A percentile compares a stretch with the other conserved stretches of the same genome.
phyloP scores from a whole-genome alignment of 2,329 filamentous ascomycete genomes.

The Grosmannia penicillata region DNA sequence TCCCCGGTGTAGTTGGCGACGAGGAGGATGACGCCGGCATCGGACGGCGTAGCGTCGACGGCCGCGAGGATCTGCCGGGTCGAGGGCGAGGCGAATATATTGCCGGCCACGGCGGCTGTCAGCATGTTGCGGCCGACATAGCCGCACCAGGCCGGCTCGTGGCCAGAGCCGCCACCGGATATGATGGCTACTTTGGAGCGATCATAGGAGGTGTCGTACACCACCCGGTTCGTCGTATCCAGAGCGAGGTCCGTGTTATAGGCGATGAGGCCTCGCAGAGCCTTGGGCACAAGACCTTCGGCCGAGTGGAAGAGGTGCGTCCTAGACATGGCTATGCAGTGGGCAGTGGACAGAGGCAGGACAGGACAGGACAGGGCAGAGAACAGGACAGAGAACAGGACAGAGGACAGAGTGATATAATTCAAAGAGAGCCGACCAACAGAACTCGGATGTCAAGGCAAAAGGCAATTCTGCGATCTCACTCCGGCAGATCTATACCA shows the following conservation, averaged over 20 bases:
- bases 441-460: too few relatives aligned
- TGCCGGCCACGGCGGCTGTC: constrained; percentile 44
- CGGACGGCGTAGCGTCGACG: constrained; percentile 38
- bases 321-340: constrained; percentile 39
- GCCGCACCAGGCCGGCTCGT: constrained; percentile 48
- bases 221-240: constrained; percentile 34
- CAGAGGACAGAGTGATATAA: too few relatives aligned
- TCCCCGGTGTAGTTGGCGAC: constrained; percentile 53
- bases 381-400: too few relatives aligned
- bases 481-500: too few relatives aligned
- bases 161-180: constrained; percentile 40
- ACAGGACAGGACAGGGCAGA: too few relatives aligned
- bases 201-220: constrained; percentile 31
- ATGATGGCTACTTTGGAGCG: constrained; percentile 32
- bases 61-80: constrained; percentile 48
- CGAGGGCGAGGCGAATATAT: constrained; percentile 49
- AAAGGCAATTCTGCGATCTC: too few relatives aligned
- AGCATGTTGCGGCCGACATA: constrained; percentile 49
- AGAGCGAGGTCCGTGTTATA: constrained; percentile 36
- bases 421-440: too few relatives aligned
- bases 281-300: constrained; percentile 38
- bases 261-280: constrained; percentile 33
- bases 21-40: constrained; percentile 41
- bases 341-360: too few relatives aligned
- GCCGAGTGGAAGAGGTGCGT: constrained; percentile 36